Base-by-base conservation (phyloP, 345 rosid genomes). In the Acer campestre region DNA sequence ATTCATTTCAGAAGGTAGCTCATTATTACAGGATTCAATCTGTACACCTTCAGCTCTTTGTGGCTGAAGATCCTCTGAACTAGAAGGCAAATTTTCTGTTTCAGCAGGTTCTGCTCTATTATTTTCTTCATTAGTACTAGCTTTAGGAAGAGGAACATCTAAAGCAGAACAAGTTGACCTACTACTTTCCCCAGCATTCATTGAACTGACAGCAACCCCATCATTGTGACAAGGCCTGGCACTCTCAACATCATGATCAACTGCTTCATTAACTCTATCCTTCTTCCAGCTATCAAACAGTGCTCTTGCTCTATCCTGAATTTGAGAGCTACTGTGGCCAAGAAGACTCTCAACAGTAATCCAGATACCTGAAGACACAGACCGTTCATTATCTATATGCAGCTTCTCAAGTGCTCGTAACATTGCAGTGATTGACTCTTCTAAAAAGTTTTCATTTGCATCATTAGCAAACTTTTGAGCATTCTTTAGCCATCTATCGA, bases 321-420 rank as follows among this genome's bases (percentile, higher is more conserved):
- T 84, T 74, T 74, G 88, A 64, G 83, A 84, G 81, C 88, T 87
- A 71, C 75, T 79, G 80, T 92, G 97, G 79, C 85, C 86, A 77
- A 90, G 89, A 81, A 96, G 95, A 74, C 78, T 85, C 86, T 85
- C 80, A 73, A 96, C 86, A 22, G 95, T 86, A 77, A 68, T 84
- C 88, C 88, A 89, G 82, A 92, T 82, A 76, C 95, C 97, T 14
- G 97, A 91, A 85, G 98, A 86, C 81, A 90, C 40, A 8, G 92
- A 87, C 78, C 79, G 88, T 51, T 88, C 88, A 68, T 83, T 77
- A 79, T 91, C 93, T 79, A 92, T 82, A 79, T 85, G 86, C 85
- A 96, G 80, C 80, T 90, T 94, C 80, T 85, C 91, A 76, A 94
- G 80, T 42, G 99, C 98, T 73, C 81, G 84, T 73, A 96, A 77